Percentiles rank a stretch among this genome's conserved stretches.
These are phyloP conservation scores for Fusarium sp. DNA, from an alignment of 2,329 filamentous ascomycete species.

Conservation along the genomic window DNA sequence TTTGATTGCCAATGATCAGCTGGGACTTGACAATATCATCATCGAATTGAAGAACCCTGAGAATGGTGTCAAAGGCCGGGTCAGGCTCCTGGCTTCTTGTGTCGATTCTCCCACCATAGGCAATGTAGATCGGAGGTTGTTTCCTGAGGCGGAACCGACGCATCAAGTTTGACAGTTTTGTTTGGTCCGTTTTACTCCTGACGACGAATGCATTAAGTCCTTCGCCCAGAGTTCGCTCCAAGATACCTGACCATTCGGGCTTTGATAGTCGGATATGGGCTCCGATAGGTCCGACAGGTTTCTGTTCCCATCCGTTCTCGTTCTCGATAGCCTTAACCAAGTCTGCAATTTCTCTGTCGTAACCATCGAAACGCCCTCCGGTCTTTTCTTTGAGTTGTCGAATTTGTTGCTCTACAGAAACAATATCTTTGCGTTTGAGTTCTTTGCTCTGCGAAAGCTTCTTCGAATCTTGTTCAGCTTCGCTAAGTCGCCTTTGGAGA, in stretches of 20 bases:
- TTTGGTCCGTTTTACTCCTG: constrained; percentile 78
- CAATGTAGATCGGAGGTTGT: constrained; percentile 54
- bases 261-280: constrained; percentile 79
- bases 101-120: constrained; percentile 51
- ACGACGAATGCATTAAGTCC: constrained; percentile 84
- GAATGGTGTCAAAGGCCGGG: constrained; percentile 76
- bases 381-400: constrained; percentile 66
- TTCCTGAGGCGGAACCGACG: constrained; percentile 65
- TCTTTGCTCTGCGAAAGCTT: constrained; percentile 49
- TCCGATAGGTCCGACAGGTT: constrained; percentile 87
- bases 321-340: constrained; percentile 75
- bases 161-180: constrained; percentile 74
- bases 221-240: constrained; percentile 81
- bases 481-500: constrained; percentile 49
- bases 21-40: constrained; percentile 81
- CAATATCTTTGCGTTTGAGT: constrained; percentile 65
- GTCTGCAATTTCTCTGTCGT: constrained; percentile 68
- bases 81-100: constrained; percentile 74
- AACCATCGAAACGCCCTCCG: constrained; percentile 71
- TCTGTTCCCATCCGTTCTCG: constrained; percentile 75
- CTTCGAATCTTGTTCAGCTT: constrained; percentile 48
- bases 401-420: constrained; percentile 57
- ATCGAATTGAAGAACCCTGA: constrained; percentile 84
- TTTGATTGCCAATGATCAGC: constrained; percentile 81
- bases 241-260: constrained; percentile 82